Evolutionary conservation across 1,284 basidiomycete species (phyloP).

Genomic region (Ceratobasidium sp.): DNA sequence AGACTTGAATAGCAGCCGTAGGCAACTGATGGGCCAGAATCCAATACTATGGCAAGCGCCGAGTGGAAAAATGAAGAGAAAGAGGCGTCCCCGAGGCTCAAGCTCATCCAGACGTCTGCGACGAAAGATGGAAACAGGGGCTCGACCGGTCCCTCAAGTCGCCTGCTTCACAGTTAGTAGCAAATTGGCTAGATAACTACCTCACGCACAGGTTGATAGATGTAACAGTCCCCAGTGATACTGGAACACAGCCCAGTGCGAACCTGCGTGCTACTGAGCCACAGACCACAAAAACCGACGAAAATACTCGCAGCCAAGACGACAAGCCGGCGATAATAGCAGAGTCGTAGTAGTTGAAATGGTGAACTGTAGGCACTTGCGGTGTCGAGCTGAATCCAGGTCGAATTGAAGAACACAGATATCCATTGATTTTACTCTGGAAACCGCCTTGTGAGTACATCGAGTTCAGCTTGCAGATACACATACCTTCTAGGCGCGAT

Average conservation of each 20-base stretch:
- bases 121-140: too few species aligned
- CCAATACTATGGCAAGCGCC: neutral
- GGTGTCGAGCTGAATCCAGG: neutral
- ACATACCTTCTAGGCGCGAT: too few species aligned
- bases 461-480: too few species aligned
- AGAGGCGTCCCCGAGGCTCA: neutral
- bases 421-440: too few species aligned
- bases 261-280: neutral
- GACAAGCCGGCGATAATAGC: neutral
- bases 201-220: neutral
- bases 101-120: neutral
- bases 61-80: neutral
- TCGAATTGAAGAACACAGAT: too few species aligned
- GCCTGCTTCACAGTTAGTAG: neutral
- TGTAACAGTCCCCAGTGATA: neutral
- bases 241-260: neutral
- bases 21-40: neutral
- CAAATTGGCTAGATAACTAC: neutral
- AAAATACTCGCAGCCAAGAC: neutral
- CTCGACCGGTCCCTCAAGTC: neutral
- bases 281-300: neutral
- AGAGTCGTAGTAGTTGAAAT: neutral
- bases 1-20: neutral
- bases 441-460: too few species aligned
- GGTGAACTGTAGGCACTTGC: neutral